These are phyloP conservation scores for Morella rubra DNA, from an alignment of 306 rosid genomes.

Conservation along the genomic window DNA sequence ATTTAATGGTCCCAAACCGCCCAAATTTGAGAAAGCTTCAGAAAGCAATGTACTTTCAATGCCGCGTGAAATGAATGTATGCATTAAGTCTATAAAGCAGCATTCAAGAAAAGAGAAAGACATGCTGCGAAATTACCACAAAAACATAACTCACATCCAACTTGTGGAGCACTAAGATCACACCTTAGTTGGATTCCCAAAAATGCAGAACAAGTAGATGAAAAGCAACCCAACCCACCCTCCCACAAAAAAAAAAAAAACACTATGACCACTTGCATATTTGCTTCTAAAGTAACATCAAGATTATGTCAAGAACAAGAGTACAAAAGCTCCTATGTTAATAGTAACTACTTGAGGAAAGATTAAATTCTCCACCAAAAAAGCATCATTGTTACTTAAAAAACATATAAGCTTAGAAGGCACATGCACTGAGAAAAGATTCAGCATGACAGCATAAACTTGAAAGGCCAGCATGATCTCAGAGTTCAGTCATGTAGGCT, in stretches of 20 bases:
- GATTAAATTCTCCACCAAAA: background rate
- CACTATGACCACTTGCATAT: background rate
- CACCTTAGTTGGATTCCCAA: background rate
- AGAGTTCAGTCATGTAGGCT: conserved; percentile 5
- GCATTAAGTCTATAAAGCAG: background rate
- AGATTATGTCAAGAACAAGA: background rate
- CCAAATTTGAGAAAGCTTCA: conserved; percentile 2
- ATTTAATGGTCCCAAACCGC: background rate
- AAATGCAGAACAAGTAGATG: background rate
- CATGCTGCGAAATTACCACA: background rate
- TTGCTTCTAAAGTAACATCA: background rate
- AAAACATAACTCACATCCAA: background rate
- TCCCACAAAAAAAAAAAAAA: no score
- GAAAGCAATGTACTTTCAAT: background rate
- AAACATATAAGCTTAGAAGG: background rate
- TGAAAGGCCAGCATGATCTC: background rate
- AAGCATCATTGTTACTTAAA: background rate
- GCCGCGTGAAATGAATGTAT: background rate
- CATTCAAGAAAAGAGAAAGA: background rate
- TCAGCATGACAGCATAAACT: background rate
- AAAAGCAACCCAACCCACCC: background rate
- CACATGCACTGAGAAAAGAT: background rate
- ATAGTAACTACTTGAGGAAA: background rate
- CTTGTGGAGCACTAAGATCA: background rate
- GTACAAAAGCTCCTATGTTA: background rate